phyloP scores from a whole-genome alignment of 768 basidiomycete genomes.

The Phlebiopsis flavidoalba region DNA sequence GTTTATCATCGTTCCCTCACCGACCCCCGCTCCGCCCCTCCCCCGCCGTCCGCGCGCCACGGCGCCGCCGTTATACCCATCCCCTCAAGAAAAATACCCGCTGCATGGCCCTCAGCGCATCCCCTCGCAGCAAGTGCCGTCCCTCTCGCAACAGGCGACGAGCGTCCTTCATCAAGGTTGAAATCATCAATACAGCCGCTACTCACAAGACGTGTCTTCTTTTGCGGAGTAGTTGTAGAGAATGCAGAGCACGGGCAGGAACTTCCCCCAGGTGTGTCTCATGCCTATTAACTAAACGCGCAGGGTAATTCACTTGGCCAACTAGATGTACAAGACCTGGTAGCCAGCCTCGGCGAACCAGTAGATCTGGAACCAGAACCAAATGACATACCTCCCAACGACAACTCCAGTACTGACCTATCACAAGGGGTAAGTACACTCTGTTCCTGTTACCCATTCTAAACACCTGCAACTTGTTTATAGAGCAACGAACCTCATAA shows the following conservation, averaged over 20 bases:
- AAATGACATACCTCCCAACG: constrained; percentile 39
- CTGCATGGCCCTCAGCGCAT: constrained; percentile 58
- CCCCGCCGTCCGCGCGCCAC: background rate
- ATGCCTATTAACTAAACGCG: background rate
- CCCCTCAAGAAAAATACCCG: background rate
- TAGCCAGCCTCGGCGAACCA: constrained; percentile 70
- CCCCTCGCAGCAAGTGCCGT: constrained; percentile 73
- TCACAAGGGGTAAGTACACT: constrained; percentile 21
- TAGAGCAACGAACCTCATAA: constrained; percentile 26
- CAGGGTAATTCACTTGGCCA: constrained; percentile 2
- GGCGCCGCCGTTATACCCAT: constrained; percentile 1
- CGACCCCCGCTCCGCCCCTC: background rate
- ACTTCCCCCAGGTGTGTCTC: constrained; percentile 56
- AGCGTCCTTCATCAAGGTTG: constrained; percentile 35
- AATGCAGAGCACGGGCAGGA: constrained; percentile 66
- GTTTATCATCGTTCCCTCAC: background rate
- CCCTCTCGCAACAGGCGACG: constrained; percentile 68
- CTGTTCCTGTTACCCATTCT: background rate
- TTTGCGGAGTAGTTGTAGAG: constrained; percentile 88
- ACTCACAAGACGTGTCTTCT: constrained; percentile 78
- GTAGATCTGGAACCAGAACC: constrained; percentile 46
- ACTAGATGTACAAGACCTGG: constrained; percentile 73
- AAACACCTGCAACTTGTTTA: background rate
- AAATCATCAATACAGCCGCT: constrained; percentile 31
- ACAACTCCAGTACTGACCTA: constrained; percentile 29